Conservation (phyloP, 192 early-diverging fungal species). For the Irineochytrium annulatum region DNA sequence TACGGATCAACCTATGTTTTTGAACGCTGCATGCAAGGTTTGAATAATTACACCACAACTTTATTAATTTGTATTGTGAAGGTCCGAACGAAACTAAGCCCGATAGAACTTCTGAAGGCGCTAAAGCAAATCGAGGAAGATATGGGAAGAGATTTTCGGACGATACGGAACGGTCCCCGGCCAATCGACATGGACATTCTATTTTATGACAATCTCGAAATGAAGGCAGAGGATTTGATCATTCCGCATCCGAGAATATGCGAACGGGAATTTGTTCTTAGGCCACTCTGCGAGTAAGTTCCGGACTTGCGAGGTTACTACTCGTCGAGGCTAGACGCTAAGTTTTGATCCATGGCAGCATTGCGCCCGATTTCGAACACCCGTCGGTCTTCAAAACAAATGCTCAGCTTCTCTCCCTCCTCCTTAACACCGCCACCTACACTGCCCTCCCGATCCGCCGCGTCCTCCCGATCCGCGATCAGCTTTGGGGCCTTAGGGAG, state of each 20-base stretch:
- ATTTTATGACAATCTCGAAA: constrained; percentile 77
- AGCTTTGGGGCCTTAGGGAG: constrained; percentile 58
- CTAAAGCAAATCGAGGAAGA: constrained; percentile 82
- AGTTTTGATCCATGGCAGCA: constrained; percentile 44
- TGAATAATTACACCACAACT: too few relatives aligned
- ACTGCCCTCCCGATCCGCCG: constrained; percentile 41
- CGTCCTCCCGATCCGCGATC: constrained; percentile 28
- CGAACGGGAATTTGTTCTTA: constrained; percentile 93
- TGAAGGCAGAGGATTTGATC: constrained; percentile 61
- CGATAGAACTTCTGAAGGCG: constrained; percentile 63
- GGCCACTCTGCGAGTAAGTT: constrained; percentile 87
- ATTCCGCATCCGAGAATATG: constrained; percentile 87
- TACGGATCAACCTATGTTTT: constrained; percentile 82
- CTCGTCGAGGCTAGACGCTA: not conserved
- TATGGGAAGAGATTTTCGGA: constrained; percentile 68
- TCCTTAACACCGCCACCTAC: constrained; percentile 41
- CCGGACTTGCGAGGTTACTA: not conserved
- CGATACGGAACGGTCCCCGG: constrained; percentile 77
- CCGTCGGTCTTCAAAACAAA: constrained; percentile 78
- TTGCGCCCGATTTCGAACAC: constrained; percentile 84
- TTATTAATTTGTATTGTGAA: too few relatives aligned
- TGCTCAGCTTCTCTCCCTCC: constrained; percentile 62
- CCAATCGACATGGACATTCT: constrained; percentile 95
- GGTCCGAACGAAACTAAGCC: constrained; percentile 73
- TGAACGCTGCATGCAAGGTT: constrained; percentile 86